Evolutionary conservation across 805 yeast species (phyloP).

Genomic region (Grigorovia jiainica): DNA sequence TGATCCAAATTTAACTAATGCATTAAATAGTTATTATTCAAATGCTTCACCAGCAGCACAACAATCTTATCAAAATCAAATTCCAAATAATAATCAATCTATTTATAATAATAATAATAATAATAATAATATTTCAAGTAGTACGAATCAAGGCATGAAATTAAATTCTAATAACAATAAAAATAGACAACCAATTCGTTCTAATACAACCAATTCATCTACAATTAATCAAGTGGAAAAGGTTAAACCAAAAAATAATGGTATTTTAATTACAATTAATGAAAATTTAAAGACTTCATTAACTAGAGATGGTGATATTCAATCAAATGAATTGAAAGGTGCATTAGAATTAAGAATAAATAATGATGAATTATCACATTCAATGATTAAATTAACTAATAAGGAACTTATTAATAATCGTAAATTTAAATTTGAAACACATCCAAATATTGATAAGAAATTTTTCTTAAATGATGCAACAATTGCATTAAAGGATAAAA

Average conservation of each 20-base stretch:
- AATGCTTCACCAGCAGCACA: conserved; percentile 33
- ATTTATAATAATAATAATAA: not conserved
- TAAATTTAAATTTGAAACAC: conserved; percentile 71
- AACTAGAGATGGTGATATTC: conserved; percentile 71
- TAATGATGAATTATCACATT: conserved; percentile 57
- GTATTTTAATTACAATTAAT: conserved; percentile 66
- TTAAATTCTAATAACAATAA: conserved; percentile 3
- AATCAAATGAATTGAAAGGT: conserved; percentile 75
- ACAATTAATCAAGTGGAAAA: conserved; percentile 12
- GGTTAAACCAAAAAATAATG: conserved; percentile 45
- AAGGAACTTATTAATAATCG: conserved; percentile 35
- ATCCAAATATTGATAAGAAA: conserved; percentile 86
- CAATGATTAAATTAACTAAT: conserved; percentile 50
- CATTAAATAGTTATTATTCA: conserved; percentile 30
- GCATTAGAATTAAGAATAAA: conserved; percentile 82
- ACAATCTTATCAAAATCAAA: conserved; percentile 22
- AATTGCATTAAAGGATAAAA: conserved; percentile 67
- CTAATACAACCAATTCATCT: not conserved
- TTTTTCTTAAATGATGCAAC: conserved; percentile 47
- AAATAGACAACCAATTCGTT: not conserved
- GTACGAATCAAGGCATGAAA: conserved; percentile 27
- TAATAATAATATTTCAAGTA: conserved; percentile 5
- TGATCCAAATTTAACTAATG: conserved; percentile 30
- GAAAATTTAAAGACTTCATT: conserved; percentile 74
- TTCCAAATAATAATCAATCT: conserved; percentile 6